A percentile compares a stretch with the other conserved stretches of the same genome.
These are phyloP conservation scores for Raphidocelis subcapitata DNA, from an alignment of 139 green algal genomes.

Conservation along the genomic window DNA sequence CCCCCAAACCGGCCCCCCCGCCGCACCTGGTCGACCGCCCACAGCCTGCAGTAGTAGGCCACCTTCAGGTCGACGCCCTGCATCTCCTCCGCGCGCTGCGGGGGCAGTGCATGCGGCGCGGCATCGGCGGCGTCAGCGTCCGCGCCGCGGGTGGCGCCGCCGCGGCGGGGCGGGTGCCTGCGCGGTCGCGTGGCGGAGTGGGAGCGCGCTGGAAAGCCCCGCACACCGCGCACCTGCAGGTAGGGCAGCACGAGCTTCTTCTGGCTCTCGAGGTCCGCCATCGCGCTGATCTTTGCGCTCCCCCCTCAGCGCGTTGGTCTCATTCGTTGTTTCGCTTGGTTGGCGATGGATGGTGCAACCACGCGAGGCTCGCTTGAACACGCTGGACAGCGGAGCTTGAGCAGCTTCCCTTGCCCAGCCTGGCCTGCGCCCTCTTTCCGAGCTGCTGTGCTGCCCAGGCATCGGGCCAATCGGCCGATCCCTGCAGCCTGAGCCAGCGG, in stretches of 20 bases:
- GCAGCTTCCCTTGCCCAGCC: no score
- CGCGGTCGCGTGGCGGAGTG: not conserved
- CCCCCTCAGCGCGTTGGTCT: no score
- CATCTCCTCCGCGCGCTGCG: constrained; percentile 73
- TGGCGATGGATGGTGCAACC: no score
- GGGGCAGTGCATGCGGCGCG: not conserved
- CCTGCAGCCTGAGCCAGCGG: no score
- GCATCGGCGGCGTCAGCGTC: not conserved
- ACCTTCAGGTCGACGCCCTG: constrained; percentile 67
- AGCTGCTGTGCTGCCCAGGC: no score
- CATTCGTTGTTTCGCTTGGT: no score
- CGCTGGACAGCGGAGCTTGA: no score
- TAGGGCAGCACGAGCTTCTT: constrained; percentile 73
- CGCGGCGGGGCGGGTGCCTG: not conserved
- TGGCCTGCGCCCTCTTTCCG: no score
- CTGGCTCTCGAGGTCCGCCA: constrained; percentile 62
- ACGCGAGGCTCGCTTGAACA: no score
- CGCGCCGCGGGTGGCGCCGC: no score
- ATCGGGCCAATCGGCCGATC: no score
- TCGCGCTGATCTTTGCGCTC: not conserved
- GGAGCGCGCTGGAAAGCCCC: no score
- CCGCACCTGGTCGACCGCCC: constrained; percentile 68
- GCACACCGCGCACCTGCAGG: constrained; percentile 49
- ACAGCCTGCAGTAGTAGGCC: constrained; percentile 80
- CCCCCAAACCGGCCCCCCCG: not conserved